A percentile compares a stretch with the other conserved stretches of the same genome.
Conservation (phyloP, 805 yeast species). For the Saturnispora saitoi region DNA sequence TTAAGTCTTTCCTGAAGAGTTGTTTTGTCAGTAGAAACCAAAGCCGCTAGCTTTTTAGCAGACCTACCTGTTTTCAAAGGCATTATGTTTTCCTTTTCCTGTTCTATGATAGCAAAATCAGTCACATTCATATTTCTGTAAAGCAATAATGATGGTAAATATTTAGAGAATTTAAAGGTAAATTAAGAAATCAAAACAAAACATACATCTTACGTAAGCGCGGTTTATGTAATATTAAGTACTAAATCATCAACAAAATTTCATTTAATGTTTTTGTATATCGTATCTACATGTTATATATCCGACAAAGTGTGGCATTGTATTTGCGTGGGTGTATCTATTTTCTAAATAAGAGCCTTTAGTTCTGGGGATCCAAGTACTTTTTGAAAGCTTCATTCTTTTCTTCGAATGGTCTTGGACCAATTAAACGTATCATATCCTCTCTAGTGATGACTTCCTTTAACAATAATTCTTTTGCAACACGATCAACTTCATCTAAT, state of each 20-base stretch:
- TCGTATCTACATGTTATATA: not conserved
- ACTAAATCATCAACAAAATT: not conserved
- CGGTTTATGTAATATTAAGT: not conserved
- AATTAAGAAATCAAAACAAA: not conserved
- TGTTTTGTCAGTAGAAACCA: conserved; percentile 28
- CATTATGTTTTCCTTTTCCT: conserved; percentile 68
- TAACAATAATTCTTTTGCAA: conserved; percentile 76
- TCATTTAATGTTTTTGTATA: not conserved
- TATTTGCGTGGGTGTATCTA: not conserved
- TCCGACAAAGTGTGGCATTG: not conserved
- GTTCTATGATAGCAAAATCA: conserved; percentile 35
- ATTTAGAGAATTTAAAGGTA: not conserved
- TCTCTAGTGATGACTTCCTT: conserved; percentile 91
- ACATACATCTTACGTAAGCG: not conserved
- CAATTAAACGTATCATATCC: conserved; percentile 83
- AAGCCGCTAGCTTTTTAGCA: conserved; percentile 43
- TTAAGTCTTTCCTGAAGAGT: conserved; percentile 10
- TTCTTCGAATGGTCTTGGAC: conserved; percentile 88
- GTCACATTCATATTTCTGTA: conserved; percentile 10
- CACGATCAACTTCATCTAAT: conserved; percentile 65
- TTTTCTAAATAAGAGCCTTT: not conserved
- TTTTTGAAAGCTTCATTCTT: conserved; percentile 86
- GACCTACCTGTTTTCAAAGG: conserved; percentile 65
- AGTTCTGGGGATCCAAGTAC: conserved; percentile 31
- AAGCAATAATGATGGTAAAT: not conserved